Base-by-base conservation (phyloP, 345 rosid species). In the Acer negundo region DNA sequence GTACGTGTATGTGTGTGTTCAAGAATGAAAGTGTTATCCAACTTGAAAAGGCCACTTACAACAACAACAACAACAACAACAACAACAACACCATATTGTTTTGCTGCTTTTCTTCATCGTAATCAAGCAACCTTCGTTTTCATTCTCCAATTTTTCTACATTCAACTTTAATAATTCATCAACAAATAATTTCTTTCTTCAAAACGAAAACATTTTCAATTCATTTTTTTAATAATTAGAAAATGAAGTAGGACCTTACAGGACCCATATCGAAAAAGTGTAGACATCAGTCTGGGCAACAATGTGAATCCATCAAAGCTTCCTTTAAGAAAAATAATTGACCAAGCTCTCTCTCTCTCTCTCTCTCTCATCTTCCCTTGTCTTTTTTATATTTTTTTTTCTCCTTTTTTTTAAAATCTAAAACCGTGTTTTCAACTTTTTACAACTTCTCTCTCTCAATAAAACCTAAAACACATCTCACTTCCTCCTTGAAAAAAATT, bases 211-310 rank as follows among this genome's bases (percentile, higher is more conserved):
- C 4, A 42, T 62, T 49, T 40, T 12, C 62, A 49, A 42, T 15
- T 38, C 11, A 53, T 66, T 40, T 62, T 56, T 28, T 28, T 2
- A 28, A 28, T 28, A 28, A 28, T 28, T 5, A 19, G 85, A 82
- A 56, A 62, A 74, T 10, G 82, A 85, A 70, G 75, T 35, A 70
- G 75, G 82, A 85, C 75, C 88, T 49, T 46, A 51, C 15, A 35
- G 68, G 67, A 70, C 65, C 75, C 83, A 16, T 77, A n/a, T 23
- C 15, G 13, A 35, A 23, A 63, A 67, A 73, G 67, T 16, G 17
- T 22, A 10, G 63, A 20, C 63, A 59, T 59, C 63, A 77, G 22
- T 44, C 76, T 10, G 47, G 8, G 40, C 71, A 6, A 55, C 56
- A 68, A 75, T n/a, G 78, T 68, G 82, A 80, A 82, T 15, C 40